Base-by-base conservation (phyloP, 225 moss, liverwort and hornwort genomes). In the Pseudisothecium myosuroides region DNA sequence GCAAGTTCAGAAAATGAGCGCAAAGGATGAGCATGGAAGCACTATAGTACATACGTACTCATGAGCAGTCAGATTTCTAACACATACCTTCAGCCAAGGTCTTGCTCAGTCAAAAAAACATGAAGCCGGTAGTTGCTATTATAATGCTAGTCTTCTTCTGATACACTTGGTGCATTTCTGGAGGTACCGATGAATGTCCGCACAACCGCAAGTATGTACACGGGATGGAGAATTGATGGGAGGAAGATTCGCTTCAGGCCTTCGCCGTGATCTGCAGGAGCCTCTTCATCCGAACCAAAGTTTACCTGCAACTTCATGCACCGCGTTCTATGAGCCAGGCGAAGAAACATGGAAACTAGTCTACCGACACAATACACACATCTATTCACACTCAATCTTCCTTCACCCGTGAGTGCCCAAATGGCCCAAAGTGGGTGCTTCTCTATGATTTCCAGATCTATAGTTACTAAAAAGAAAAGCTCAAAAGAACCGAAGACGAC, bases 271-370 rank as follows among this genome's bases (percentile, higher is more conserved):
- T 87, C 88, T 81, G 54, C 49, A 72, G 75, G 93, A 61, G 45
- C 79, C 79, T 91, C 94, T 88, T 92, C 94, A 83, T 76, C 88
- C 60, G 91, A 93, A 88, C 65, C 93, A 63, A 96, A 95, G 32
- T 89, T 94, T 63, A 94, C 95, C 96, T 97, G 93, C 90, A 90
- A 81, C 45, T 69, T 89, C 87, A 85, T 16, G 76, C 60, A 91
- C 65, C 54, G 17, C 17, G 54, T 52, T 52, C 52, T 4, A 52
- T 52, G 4, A 52, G 15, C 52, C 52, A 52, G 52, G 15, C 52
- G 16, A 16, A 52, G 52, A 52, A 52, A 52, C 52, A 52, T 4
- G 52, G 52, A 52, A 52, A 50, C 4, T 52, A 52, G 52, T 15
- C 52, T 15, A 52, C 16, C 52, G 15, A 4, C 15, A 13, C 50